Percentiles rank a stretch among this genome's conserved stretches.
These are phyloP conservation scores for Fusarium haematococcum DNA, from an alignment of 2,329 filamentous ascomycete genomes.

Conservation along the genomic window DNA sequence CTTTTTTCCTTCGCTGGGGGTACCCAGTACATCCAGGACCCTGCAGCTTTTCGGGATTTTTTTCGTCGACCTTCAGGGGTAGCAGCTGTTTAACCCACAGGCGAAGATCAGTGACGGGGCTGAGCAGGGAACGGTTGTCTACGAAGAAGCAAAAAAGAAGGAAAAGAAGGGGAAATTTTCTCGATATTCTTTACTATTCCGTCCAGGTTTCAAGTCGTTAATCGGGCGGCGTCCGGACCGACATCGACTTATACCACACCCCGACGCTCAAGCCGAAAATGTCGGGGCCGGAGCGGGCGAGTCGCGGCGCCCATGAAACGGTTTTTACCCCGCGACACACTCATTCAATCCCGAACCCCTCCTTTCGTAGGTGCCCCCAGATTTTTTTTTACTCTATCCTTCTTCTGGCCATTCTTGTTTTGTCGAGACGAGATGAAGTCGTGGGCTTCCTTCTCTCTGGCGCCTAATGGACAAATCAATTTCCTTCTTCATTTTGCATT, in stretches of 20 bases:
- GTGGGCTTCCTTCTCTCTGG: not conserved
- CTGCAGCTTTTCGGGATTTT: constrained; percentile 5
- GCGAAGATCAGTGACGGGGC: not conserved
- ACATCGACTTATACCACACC: constrained; percentile 14
- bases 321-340: constrained; percentile 32
- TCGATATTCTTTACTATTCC: not conserved
- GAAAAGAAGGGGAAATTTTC: not conserved
- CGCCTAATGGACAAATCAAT: constrained; percentile 1
- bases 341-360: constrained; percentile 59
- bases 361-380: constrained; percentile 61
- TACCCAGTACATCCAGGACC: not conserved
- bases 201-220: not conserved
- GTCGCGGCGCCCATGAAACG: constrained; percentile 34
- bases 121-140: not conserved
- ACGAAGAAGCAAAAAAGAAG: not conserved
- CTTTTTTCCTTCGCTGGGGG: not conserved
- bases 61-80: not conserved
- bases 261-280: constrained; percentile 21
- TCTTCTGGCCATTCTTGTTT: not conserved
- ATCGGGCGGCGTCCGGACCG: not conserved
- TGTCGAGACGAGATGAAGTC: not conserved
- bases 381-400: constrained; percentile 6
- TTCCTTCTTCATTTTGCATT: not conserved
- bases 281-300: constrained; percentile 35
- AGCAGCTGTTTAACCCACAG: not conserved